A percentile compares a stretch with the other conserved stretches of the same genome.
These are phyloP conservation scores for Abelmoschus esculentus DNA, from an alignment of 345 rosid genomes.

Conservation along the genomic window DNA sequence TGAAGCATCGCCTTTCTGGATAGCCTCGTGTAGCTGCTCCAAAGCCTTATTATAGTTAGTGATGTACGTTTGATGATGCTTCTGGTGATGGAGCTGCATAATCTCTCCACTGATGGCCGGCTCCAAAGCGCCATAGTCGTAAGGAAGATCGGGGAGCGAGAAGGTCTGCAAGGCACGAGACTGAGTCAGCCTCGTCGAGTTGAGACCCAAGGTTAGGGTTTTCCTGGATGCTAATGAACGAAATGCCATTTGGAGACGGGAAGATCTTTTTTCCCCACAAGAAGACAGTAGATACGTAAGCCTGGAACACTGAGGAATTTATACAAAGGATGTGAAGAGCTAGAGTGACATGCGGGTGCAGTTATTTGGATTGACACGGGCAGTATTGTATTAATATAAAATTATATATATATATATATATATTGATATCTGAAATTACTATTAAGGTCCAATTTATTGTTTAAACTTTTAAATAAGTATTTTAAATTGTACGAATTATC, in stretches of 20 bases:
- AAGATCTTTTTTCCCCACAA: background rate
- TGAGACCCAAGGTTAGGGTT: constrained; percentile 24
- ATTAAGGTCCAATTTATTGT: too few species aligned
- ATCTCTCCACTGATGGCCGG: constrained; percentile 92
- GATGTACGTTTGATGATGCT: constrained; percentile 85
- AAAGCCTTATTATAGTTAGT: constrained; percentile 86
- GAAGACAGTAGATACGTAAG: too few species aligned
- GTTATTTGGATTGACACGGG: too few species aligned
- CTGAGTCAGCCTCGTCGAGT: constrained; percentile 12
- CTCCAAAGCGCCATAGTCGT: constrained; percentile 81
- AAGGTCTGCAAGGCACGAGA: constrained; percentile 51
- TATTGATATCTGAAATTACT: too few species aligned
- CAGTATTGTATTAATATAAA: too few species aligned
- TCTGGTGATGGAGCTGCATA: constrained; percentile 95
- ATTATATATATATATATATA: too few species aligned
- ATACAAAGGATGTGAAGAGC: too few species aligned
- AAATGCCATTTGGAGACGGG: constrained; percentile 50
- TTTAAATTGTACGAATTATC: too few species aligned
- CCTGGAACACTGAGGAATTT: too few species aligned
- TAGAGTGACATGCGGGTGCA: too few species aligned
- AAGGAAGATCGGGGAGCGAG: constrained; percentile 84
- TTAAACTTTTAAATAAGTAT: too few species aligned
- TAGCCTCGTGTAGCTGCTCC: constrained; percentile 68
- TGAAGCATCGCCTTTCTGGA: constrained; percentile 56
- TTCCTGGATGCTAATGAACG: constrained; percentile 34